phyloP scores from a whole-genome alignment of 306 rosid species.

The Dryas octopetala region DNA sequence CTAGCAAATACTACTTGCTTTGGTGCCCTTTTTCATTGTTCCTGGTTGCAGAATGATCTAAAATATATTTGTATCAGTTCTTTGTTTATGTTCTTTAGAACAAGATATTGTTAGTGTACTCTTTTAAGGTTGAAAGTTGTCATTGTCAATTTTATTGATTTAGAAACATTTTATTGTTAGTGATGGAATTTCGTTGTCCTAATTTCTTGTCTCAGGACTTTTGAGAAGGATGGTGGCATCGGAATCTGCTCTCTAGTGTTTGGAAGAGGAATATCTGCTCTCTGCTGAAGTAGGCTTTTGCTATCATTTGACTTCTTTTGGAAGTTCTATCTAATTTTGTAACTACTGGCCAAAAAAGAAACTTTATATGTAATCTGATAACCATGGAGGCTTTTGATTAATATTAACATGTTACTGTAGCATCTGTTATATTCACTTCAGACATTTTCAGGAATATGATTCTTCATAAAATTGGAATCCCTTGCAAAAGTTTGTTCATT shows the following conservation, averaged over 20 bases:
- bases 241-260: conserved; percentile 17
- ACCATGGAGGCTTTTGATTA: not conserved
- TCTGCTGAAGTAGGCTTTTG: conserved; percentile 12
- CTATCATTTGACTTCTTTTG: conserved; percentile 9
- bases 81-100: not conserved
- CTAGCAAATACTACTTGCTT: not conserved
- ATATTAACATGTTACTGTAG: not conserved
- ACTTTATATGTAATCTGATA: conserved; percentile 1
- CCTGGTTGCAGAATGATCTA: not conserved
- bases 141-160: not conserved
- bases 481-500: not conserved
- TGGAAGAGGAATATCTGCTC: conserved; percentile 24
- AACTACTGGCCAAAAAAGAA: not conserved
- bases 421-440: not conserved
- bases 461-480: not conserved
- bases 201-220: conserved; percentile 29
- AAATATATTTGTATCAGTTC: not conserved
- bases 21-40: not conserved
- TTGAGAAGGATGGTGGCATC: conserved; percentile 21
- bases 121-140: not conserved
- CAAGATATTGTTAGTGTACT: not conserved
- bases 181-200: not conserved
- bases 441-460: not conserved
- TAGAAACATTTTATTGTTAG: not conserved
- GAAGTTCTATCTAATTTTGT: not conserved